Percentiles rank a stretch among this genome's conserved stretches.
phyloP scores from a whole-genome alignment of 1,139 yeast genomes.

The Nadsonia commutata region DNA sequence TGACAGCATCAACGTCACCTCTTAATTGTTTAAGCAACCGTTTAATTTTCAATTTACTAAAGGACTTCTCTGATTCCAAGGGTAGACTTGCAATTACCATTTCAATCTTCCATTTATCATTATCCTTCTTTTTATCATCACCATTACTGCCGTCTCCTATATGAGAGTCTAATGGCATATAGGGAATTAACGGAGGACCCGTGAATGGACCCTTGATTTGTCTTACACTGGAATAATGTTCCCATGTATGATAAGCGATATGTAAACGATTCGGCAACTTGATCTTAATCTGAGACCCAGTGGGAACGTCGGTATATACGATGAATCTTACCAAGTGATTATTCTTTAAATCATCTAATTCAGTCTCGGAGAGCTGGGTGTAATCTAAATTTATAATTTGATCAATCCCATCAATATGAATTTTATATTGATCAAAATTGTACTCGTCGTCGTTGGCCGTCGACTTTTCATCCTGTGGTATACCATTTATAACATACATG shows the following conservation, averaged over 20 bases:
- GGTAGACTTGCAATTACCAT: conserved; percentile 17
- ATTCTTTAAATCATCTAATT: conserved; percentile 1
- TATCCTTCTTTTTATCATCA: neutral
- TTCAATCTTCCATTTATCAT: conserved; percentile 20
- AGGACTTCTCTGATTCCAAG: neutral
- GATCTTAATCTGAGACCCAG: neutral
- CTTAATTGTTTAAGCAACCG: neutral
- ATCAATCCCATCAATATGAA: neutral
- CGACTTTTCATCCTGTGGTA: neutral
- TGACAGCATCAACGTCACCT: neutral
- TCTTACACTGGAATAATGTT: conserved; percentile 28
- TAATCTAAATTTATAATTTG: neutral
- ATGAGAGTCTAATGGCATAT: neutral
- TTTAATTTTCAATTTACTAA: neutral
- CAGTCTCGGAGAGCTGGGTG: neutral
- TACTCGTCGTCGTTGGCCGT: neutral
- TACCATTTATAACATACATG: conserved; percentile 19
- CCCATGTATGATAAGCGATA: conserved; percentile 30
- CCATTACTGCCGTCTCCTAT: conserved; percentile 9
- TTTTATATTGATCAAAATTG: neutral
- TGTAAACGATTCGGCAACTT: conserved; percentile 16
- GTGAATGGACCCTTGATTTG: conserved; percentile 24
- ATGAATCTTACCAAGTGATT: neutral
- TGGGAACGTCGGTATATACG: neutral
- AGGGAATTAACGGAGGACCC: conserved; percentile 20